Evolutionary conservation across 768 basidiomycete species (phyloP), one percentile per base, ranked within the genome.

Genomic region (Boletus reticulatus): DNA sequence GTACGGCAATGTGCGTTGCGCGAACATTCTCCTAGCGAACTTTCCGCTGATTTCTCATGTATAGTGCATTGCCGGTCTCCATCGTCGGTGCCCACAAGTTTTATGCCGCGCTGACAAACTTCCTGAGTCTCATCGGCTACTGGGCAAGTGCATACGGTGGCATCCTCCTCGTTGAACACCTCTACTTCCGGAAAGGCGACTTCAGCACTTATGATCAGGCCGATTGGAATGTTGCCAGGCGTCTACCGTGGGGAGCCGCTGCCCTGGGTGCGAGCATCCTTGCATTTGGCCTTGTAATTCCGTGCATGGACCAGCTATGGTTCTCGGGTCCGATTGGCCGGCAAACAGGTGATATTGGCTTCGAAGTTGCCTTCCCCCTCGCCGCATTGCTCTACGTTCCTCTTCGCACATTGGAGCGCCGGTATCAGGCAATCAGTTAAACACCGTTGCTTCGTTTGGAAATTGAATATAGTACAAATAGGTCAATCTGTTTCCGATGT

Each of bases 231-330:
- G 69, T 73, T 36, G 74, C 81, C 7, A 64, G 62, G 13, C 68
- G 70, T 27, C 76, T 92, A 4, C 89, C 89, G 0, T 73, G 77
- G 14, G 90, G 89, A 3, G 61, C 78, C 20, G 84, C 89, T 4
- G 88, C 87, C 4, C 59, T 88, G 6, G 52, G 75, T 0, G 78
- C 89, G 0, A 76, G 77, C 47, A 52, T 75, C 0, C 73, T 80
- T 13, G 75, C 83, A 3, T 83, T 84, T 51, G 81, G 72, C 8
- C 73, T 89, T 20, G 71, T 85, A 22, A 72, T 90, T 6, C 83
- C 86, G 6, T 82, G 76, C 48, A 92, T 92, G 83, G 73, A 80
- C 54, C 88, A 92, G 62, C 80, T 75, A 14, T 90, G 84, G 82
- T 91, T 82, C 64, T 69, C 73, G 4, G 89, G 89, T 1, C 88